Percentiles rank a stretch among this genome's conserved stretches.
Evolutionary conservation across 768 basidiomycete genomes (phyloP).

Genomic region (Crassisporium funariophilum): DNA sequence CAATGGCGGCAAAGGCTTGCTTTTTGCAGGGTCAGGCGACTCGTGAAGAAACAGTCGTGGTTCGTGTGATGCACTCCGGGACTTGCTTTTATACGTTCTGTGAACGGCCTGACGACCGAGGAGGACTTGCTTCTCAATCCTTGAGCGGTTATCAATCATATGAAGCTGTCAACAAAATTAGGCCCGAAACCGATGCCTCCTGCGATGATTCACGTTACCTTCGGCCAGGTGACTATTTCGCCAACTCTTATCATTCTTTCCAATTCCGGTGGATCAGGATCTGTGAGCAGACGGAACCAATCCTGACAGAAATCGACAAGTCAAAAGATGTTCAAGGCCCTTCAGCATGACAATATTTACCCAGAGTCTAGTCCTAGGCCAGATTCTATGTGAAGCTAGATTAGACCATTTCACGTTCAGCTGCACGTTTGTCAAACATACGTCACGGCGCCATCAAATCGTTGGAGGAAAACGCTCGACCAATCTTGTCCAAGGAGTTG

Average conservation of each 20-base stretch:
- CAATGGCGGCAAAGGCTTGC: conserved; percentile 10
- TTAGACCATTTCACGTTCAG: neutral
- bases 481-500: conserved; percentile 91
- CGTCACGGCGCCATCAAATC: conserved; percentile 89
- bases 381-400: conserved; percentile 53
- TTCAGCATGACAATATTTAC: conserved; percentile 40
- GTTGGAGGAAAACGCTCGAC: conserved; percentile 94
- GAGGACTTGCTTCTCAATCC: conserved; percentile 81
- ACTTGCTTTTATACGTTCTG: conserved; percentile 45
- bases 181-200: conserved; percentile 3
- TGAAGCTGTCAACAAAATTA: conserved; percentile 57
- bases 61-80: conserved; percentile 16
- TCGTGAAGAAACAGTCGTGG: conserved; percentile 25
- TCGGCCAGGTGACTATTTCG: conserved; percentile 94
- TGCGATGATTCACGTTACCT: conserved; percentile 47
- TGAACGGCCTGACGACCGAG: conserved; percentile 77
- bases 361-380: conserved; percentile 80
- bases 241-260: conserved; percentile 88
- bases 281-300: conserved; percentile 82
- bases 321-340: neutral
- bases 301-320: no score
- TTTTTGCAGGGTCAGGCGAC: conserved; percentile 10
- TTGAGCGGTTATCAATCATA: conserved; percentile 91
- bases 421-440: neutral
- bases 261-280: conserved; percentile 80